Evolutionary conservation across 345 rosid species (phyloP), one percentile per base, ranked within the genome.

Genomic region (Viola odorata): DNA sequence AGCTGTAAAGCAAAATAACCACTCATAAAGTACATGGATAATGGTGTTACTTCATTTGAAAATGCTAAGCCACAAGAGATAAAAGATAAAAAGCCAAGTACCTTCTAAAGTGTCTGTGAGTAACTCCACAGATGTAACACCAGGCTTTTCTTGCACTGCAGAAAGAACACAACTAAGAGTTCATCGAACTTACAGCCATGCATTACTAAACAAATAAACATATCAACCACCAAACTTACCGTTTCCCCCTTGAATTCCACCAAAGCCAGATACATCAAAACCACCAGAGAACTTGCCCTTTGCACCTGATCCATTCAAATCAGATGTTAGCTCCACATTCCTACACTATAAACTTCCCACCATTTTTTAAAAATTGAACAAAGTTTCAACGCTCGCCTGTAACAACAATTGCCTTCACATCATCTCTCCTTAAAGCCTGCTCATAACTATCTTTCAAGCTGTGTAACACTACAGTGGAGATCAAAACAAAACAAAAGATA

Each of bases 221-320:
- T 5, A 56, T 8, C 8, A 57, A 53, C 36, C 1, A 69, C 53
- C 48, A 39, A 53, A 70, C 73, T 67, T 74, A 85, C 99, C 71
- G 5, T 74, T 76, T 69, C 88, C 95, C 44, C 65, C 58, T 71
- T 79, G 91, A 50, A 91, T n/a, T 61, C 75, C 83, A 51, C 84
- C 84, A 55, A 95, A 95, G 47, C 82, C 79, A 36, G 88, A 44
- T 50, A 95, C 88, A 71, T 91, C 99, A 80, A 88, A 91, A 50
- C 99, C 99, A 66, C 97, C 97, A 66, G 96, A 91, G 74, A 95
- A 95, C 74, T 77, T 95, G 50, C 94, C 97, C 39, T 84, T 91
- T 15, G 84, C 87, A 62, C 97, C 99, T 90, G 83, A 55, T 55
- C 42, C 36, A 41, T 49, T 5, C 58, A 37, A 45, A 39, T 3